Base-by-base conservation (phyloP, 345 rosid genomes). In the Draba incana region DNA sequence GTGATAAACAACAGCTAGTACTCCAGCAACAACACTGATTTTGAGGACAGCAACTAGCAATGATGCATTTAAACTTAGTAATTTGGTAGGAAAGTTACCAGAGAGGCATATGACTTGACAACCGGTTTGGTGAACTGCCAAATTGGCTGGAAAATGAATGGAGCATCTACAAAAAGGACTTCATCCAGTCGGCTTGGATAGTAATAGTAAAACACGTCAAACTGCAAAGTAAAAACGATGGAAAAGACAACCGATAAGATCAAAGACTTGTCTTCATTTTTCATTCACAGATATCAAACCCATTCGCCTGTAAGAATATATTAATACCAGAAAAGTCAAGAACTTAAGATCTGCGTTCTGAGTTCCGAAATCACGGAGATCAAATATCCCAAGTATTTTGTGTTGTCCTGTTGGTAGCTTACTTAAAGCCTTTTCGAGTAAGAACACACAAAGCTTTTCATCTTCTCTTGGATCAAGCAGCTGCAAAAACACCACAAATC, bases 121-220 rank as follows among this genome's bases (percentile, higher is more conserved):
- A 85, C 66, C 13, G 98, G 98, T 87, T 88, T 90, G 51, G 77
- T 79, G 27, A 87, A 54, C 70, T 88, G 83, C 98, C 98, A 93
- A 59, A 90, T 72, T 57, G 97, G 97, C 83, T 80, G 63, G 79
- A 90, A 93, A 57, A 90, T 55, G 24, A 90, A 88, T 16, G 98
- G 95, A 65, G 97, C 96, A 62, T 88, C 98, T 62, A 93, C 96
- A 56, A 90, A 87, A 59, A 88, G 96, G 42, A 90, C 97, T 80
- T 90, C 82, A 16, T 83, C 85, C 80, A 93, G 73, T 60, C 96
- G 88, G 81, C 81, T 90, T 25, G 98, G 98, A 77, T 93, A 86
- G 68, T 93, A 93, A 77, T 75, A 84, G 82, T 93, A 88, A 68
- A 88, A 86, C 38, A 86, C 94, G 64, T 93, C 90, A 74, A 93